These are phyloP conservation scores for Backusella tuberculispora DNA, from an alignment of 192 early-diverging fungal species.

Conservation along the genomic window DNA sequence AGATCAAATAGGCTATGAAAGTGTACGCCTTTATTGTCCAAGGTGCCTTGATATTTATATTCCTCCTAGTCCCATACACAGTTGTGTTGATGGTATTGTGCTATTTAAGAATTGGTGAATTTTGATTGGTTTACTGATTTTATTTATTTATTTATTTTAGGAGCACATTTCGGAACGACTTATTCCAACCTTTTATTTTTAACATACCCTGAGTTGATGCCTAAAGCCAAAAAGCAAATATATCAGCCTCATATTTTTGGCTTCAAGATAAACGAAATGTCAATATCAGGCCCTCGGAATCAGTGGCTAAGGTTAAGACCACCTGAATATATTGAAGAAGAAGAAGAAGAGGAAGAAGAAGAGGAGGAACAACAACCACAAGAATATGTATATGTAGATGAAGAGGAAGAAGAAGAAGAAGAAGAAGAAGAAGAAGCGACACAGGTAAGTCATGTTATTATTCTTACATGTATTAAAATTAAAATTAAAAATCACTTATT, in stretches of 20 bases:
- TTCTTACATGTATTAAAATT: not conserved
- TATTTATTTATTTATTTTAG: slow-evolving; percentile 39
- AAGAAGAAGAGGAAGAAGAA: slow-evolving; percentile 12
- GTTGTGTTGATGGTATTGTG: slow-evolving; percentile 65
- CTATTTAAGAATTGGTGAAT: not conserved
- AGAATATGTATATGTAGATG: not conserved
- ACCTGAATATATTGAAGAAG: slow-evolving; percentile 22
- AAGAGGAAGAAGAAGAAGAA: slow-evolving; percentile 7
- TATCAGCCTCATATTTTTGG: slow-evolving; percentile 92
- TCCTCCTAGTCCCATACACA: slow-evolving; percentile 68
- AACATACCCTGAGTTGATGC: slow-evolving; percentile 81
- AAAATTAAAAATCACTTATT: not conserved
- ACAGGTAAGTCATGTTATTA: not conserved
- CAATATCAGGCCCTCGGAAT: slow-evolving; percentile 84
- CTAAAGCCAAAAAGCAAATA: slow-evolving; percentile 55
- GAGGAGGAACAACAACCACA: slow-evolving; percentile 9
- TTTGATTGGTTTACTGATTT: slow-evolving; percentile 30
- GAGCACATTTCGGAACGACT: slow-evolving; percentile 94
- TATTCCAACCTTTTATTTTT: slow-evolving; percentile 91
- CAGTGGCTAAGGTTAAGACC: slow-evolving; percentile 80
- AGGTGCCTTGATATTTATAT: slow-evolving; percentile 77
- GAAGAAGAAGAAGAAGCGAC: slow-evolving; percentile 3
- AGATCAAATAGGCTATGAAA: slow-evolving; percentile 69
- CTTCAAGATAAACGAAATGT: slow-evolving; percentile 81
- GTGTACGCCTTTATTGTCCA: slow-evolving; percentile 79